These are phyloP conservation scores for Entomophthora muscae DNA, from an alignment of 371 early-diverging fungal species.

Conservation along the genomic window DNA sequence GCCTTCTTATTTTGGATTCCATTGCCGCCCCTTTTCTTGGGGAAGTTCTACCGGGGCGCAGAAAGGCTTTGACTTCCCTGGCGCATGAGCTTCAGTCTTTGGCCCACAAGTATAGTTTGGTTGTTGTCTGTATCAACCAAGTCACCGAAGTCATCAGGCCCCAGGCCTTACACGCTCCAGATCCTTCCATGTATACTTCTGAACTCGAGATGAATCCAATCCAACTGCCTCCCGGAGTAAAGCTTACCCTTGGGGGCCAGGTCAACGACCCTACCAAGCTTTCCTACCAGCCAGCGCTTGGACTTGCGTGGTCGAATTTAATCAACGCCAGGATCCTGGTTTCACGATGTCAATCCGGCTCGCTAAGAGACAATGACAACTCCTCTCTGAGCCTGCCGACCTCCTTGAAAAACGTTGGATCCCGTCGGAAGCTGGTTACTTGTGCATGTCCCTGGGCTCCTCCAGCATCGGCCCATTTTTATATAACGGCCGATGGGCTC, in stretches of 20 bases:
- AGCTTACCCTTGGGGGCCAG: neutral
- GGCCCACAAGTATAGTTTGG: neutral
- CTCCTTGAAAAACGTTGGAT: neutral
- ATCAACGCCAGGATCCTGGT: neutral
- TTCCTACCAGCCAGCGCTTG: neutral
- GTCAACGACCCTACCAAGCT: neutral
- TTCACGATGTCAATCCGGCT: neutral
- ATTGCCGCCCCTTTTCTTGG: neutral
- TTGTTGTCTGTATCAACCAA: neutral
- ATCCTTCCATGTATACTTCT: neutral
- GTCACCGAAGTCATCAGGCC: neutral
- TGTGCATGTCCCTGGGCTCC: neutral
- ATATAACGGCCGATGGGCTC: neutral
- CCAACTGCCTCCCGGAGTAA: neutral
- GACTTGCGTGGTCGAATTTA: neutral
- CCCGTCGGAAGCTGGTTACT: neutral
- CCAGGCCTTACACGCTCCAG: neutral
- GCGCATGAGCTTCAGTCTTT: neutral
- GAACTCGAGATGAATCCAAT: neutral
- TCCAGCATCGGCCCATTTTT: neutral
- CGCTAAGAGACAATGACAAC: neutral
- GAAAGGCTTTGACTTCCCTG: neutral
- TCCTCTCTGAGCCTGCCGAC: neutral
- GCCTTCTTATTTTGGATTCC: neutral
- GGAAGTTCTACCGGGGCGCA: neutral